These are phyloP conservation scores for Aspergillus oerlinghausenensis DNA, from an alignment of 2,329 filamentous ascomycete species.

Conservation along the genomic window DNA sequence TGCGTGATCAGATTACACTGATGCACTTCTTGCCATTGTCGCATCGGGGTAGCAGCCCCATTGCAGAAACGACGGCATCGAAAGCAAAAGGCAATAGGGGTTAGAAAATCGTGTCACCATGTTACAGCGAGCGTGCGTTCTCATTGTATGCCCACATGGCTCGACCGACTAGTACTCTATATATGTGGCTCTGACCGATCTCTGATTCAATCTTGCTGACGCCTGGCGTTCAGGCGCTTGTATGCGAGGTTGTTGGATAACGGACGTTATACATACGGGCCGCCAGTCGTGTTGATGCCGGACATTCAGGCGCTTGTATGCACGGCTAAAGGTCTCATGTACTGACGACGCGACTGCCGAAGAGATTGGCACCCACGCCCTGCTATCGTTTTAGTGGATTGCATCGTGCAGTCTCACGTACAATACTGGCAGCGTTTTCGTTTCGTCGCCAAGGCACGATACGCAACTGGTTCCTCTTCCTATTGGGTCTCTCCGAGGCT, in stretches of 20 bases:
- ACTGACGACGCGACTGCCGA: constrained; percentile 12
- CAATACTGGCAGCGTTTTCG: background rate
- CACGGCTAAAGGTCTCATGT: background rate
- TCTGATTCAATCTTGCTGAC: background rate
- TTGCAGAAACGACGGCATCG: background rate
- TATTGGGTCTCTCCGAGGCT: background rate
- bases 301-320: constrained; percentile 27
- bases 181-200: background rate
- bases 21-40: background rate
- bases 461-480: background rate
- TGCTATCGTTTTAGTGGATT: background rate
- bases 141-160: background rate
- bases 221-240: constrained; percentile 16
- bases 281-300: background rate
- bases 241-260: constrained; percentile 21
- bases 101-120: too few species aligned
- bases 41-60: background rate
- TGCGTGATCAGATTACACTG: background rate
- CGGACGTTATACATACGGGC: background rate
- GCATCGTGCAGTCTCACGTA: background rate
- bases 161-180: background rate
- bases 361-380: background rate
- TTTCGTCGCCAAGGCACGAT: background rate
- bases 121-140: too few species aligned
- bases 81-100: background rate